A percentile compares a stretch with the other conserved stretches of the same genome.
Evolutionary conservation across 2,329 filamentous ascomycete genomes (phyloP).

Genomic region (Colletotrichum noveboracense): DNA sequence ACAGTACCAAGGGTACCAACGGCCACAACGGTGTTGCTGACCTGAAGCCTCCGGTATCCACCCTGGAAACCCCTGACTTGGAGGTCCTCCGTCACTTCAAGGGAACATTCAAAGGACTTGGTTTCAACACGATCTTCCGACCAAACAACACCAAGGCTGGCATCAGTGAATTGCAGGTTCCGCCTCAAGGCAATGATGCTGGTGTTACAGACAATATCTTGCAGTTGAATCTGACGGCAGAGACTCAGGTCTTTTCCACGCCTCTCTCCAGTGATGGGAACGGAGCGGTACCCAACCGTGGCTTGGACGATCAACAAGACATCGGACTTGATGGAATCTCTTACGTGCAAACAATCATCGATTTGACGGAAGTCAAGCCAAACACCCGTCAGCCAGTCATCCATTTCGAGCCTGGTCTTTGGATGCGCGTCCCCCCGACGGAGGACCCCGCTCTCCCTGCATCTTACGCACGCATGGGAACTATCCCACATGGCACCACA

Average conservation of each 20-base stretch:
- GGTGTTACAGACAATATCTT: conserved; percentile 33
- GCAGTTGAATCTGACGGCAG: conserved; percentile 42
- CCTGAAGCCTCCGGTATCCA: not conserved
- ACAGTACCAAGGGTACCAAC: not conserved
- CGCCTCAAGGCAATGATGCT: not conserved
- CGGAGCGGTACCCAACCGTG: conserved; percentile 42
- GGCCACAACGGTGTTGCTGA: not conserved
- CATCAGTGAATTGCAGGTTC: conserved; percentile 20
- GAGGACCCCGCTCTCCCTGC: conserved; percentile 22
- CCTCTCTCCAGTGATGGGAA: conserved; percentile 21
- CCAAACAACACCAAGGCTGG: conserved; percentile 29
- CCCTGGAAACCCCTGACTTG: not conserved
- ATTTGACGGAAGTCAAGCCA: conserved; percentile 31
- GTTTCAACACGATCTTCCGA: conserved; percentile 44
- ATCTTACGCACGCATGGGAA: conserved; percentile 41
- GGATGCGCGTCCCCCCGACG: conserved; percentile 40
- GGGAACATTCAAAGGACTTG: conserved; percentile 35
- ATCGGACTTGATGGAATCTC: conserved; percentile 39
- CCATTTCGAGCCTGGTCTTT: conserved; percentile 46
- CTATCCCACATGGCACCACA: conserved; percentile 47
- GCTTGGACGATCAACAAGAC: conserved; percentile 34
- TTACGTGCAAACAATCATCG: conserved; percentile 39
- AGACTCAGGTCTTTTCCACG: conserved; percentile 35
- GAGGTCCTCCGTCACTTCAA: conserved; percentile 30
- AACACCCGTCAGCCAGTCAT: conserved; percentile 33